Percentiles rank a stretch among this genome's conserved stretches.
Conservation (phyloP, 2,329 filamentous ascomycete genomes). For the Penicillium palitans region DNA sequence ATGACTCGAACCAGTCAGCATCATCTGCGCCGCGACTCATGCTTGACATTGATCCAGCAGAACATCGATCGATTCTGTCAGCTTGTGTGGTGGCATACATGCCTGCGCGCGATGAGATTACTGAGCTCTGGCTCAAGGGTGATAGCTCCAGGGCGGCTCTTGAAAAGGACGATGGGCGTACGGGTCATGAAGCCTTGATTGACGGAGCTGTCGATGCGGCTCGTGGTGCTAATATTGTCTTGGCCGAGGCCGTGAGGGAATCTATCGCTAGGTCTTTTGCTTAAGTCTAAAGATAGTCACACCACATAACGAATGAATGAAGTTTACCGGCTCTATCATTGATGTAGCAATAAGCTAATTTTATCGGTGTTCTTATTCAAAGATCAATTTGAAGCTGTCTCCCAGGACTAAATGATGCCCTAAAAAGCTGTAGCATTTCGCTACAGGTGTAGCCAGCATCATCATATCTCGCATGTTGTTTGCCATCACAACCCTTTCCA, state of each 20-base stretch:
- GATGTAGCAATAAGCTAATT: background rate
- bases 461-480: background rate
- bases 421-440: background rate
- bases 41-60: slow-evolving; percentile 78
- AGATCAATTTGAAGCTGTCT: background rate
- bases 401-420: background rate
- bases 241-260: slow-evolving; percentile 63
- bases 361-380: background rate
- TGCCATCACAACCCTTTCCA: background rate
- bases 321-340: slow-evolving; percentile 4
- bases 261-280: slow-evolving; percentile 47
- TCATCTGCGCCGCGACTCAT: slow-evolving; percentile 47
- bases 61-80: slow-evolving; percentile 74
- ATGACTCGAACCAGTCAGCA: slow-evolving; percentile 25
- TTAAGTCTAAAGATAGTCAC: slow-evolving; percentile 14
- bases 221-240: slow-evolving; percentile 57
- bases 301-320: slow-evolving; percentile 26
- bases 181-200: slow-evolving; percentile 54
- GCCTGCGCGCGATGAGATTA: slow-evolving; percentile 83
- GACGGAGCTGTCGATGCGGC: slow-evolving; percentile 66
- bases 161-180: slow-evolving; percentile 37
- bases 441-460: background rate
- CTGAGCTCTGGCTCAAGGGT: slow-evolving; percentile 92
- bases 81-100: slow-evolving; percentile 91
- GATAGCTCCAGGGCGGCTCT: slow-evolving; percentile 46